Base-by-base conservation (phyloP, 2,329 filamentous ascomycete species). In the Colletotrichum orbiculare region DNA sequence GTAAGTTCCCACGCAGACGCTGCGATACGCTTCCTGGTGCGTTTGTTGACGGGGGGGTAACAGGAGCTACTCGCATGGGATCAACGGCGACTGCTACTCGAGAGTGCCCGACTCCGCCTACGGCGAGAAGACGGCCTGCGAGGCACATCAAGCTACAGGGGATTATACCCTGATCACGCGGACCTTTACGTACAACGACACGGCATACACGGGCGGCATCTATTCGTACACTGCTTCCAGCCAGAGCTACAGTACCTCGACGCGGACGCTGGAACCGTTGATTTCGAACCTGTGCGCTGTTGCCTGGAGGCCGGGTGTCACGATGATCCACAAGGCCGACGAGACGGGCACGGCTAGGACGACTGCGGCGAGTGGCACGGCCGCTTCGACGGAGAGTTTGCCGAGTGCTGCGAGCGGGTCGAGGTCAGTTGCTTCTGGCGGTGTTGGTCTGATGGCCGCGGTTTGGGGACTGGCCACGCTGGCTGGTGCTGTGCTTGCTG, bases 181-280 rank as follows among this genome's bases (percentile, higher is more conserved):
- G 15, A 53, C 60, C 43, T 11, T 64, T 8, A 64, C 55, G 13
- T 60, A 54, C 43, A 63, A 60, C 34, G 42, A 64, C 10, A 60
- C 55, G 35, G 33, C 8, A 25, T 7, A 43, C 17, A 60, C 60
- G 2, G 49, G 60, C 6, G 9, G 4, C 0, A 15, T 64, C 1
- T 1, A 37, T 0, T 60, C 55, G 9, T 42, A 47, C 43, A 49
- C 43, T 6, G 38, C 38, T 12, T 38, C 39, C 1, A 59, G 55
- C 38, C 4, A 1, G 15, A 3, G n/a, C 1, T 10, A 33, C 33
- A 1, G n/a, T 3, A 42, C 13, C 4, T 5, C 1, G 5, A 60
- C 42, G 10, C 15, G 15, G 1, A 45, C 54, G 0, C 43, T 35
- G 1, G 13, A 33, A 0, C 10, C 0, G 2, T 13, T 43, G 5